Base-by-base conservation (phyloP, 495 filamentous ascomycete species). In the Sabuloglossum arenarium region DNA sequence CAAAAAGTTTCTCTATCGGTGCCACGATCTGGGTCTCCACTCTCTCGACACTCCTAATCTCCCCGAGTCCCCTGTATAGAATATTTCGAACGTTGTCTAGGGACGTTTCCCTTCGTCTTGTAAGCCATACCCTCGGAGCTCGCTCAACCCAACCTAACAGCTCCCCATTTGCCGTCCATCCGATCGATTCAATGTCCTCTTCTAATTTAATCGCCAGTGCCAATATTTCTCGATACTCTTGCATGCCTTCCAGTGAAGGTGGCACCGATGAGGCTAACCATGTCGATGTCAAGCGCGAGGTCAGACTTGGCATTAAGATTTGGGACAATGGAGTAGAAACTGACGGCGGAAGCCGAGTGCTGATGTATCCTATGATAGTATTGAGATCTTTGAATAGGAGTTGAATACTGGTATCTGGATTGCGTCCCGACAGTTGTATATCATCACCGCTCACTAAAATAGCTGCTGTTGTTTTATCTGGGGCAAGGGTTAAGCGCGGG, bases 231-330 rank as follows among this genome's bases (percentile, higher is more conserved):
- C 88, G 77, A 62, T 94, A 95, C 9, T 70, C 69, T 6, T 72
- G 68, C 61, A 96, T 75, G 14, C 80, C 81, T 25, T 73, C 70
- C 1, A 94, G 69, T 1, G 81, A 79, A 1, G 80, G 68, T 2
- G 91, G 90, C 19, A 98, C 80, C 0, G 79, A 74, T 28, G 79
- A 76, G 23, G 84, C 78, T 19, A 98, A 73, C 80, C 87, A 93
- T 3, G 70, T 71, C 9, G 75, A 72, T 50, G 85, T 83, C 3
- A 93, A 71, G 11, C 76, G 79, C 0, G 76, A 72, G 6, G 79
- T 73, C 16, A 94, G 65, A 57, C 68, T 70, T 0, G 83, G 80
- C 60, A 93, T 76, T 55, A 94, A 74, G 5, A 73, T 71, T 10
- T 75, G 70, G 0, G 84, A 83, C 10, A 96, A 67, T 0, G 77